Evolutionary conservation across 352 stramenopile species (phyloP).

Genomic region (Phytopythium mirpurense): DNA sequence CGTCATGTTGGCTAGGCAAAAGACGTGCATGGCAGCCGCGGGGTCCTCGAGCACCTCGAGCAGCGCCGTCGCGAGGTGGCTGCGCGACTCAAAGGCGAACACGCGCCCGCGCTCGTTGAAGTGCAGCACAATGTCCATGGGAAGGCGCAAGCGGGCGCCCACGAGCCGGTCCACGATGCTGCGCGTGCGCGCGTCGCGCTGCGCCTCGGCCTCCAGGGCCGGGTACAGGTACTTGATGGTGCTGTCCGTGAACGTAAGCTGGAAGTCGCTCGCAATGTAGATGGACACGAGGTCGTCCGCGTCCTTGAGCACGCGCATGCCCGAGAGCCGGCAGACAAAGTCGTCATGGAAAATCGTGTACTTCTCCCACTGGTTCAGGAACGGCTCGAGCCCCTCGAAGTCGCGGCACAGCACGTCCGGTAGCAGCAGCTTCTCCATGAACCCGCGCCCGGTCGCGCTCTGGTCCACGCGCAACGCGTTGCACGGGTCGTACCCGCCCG

Average conservation of each 20-base stretch:
- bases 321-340: conserved; percentile 19
- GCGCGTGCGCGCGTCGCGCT: conserved; percentile 10
- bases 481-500: conserved; percentile 29
- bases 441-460: conserved; percentile 11
- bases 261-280: conserved; percentile 25
- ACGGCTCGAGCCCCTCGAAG: conserved; percentile 33
- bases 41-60: conserved; percentile 30
- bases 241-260: conserved; percentile 29
- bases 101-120: conserved; percentile 73
- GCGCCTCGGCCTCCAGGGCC: conserved; percentile 26
- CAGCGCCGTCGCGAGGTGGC: conserved; percentile 39
- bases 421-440: conserved; percentile 30
- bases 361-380: conserved; percentile 50
- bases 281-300: conserved; percentile 34
- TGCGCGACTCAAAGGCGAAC: conserved; percentile 69
- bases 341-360: conserved; percentile 50
- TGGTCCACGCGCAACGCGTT: conserved; percentile 4
- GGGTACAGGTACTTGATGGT: conserved; percentile 51
- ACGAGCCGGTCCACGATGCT: conserved; percentile 19
- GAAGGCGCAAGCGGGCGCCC: conserved; percentile 20
- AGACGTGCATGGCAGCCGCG: conserved; percentile 23
- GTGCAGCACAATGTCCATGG: conserved; percentile 54
- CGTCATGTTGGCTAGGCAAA: conserved; percentile 29
- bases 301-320: conserved; percentile 23
- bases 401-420: conserved; percentile 38